phyloP scores from a whole-genome alignment of 2,329 filamentous ascomycete genomes.

The Rhynchosporium graminicola region DNA sequence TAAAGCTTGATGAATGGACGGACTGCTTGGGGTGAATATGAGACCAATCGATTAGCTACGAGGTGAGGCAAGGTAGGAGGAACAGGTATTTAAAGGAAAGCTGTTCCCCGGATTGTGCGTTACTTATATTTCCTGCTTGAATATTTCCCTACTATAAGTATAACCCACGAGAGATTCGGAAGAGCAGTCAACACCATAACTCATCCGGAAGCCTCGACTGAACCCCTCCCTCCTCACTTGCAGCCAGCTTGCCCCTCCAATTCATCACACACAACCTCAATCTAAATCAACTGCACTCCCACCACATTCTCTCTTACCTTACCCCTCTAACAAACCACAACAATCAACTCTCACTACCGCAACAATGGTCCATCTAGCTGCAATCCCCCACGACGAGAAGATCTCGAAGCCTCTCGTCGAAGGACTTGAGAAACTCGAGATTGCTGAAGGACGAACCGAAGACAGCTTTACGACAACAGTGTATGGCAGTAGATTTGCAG shows the following conservation, averaged over 20 bases:
- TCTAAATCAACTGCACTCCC: conserved; percentile 2
- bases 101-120: not conserved
- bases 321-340: not conserved
- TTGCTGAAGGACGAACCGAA: conserved; percentile 37
- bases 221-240: not conserved
- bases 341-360: conserved; percentile 17
- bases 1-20: not conserved
- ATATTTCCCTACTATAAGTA: not conserved
- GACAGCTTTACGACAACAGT: conserved; percentile 50
- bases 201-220: not conserved
- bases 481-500: conserved; percentile 84
- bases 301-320: not conserved
- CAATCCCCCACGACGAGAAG: conserved; percentile 40
- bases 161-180: not conserved
- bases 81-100: conserved; percentile 10
- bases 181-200: not conserved
- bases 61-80: not conserved
- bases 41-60: not conserved
- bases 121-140: not conserved
- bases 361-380: conserved; percentile 52
- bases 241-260: conserved; percentile 8
- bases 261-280: conserved; percentile 4
- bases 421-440: conserved; percentile 48
- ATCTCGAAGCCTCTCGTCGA: conserved; percentile 39
- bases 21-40: not conserved